Percentiles rank a stretch among this genome's conserved stretches.
Conservation (phyloP, 345 rosid genomes). For the Rhizophora apiculata region DNA sequence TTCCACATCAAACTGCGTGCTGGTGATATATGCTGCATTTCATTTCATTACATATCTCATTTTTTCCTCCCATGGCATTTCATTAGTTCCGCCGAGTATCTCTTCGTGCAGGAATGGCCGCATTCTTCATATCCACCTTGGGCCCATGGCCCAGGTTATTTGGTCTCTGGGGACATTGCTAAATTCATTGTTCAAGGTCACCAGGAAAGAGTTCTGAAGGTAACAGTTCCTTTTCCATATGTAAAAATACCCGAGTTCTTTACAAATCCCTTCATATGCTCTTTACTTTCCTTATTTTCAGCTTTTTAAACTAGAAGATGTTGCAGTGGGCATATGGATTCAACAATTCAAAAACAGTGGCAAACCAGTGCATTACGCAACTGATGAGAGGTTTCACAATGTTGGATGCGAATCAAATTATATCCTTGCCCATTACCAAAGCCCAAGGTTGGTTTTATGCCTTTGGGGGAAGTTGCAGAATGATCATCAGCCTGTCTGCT, state of each 20-base stretch:
- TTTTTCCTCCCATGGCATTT: neutral
- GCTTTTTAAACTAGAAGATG: conserved; percentile 91
- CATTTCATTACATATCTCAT: conserved; percentile 5
- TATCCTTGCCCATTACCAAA: conserved; percentile 86
- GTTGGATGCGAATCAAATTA: conserved; percentile 68
- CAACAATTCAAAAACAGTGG: conserved; percentile 55
- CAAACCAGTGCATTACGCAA: conserved; percentile 52
- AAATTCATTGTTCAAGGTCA: conserved; percentile 70
- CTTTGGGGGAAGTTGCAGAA: conserved; percentile 88
- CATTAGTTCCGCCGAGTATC: neutral
- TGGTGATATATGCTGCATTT: conserved; percentile 10
- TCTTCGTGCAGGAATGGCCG: conserved; percentile 67
- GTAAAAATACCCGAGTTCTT: neutral
- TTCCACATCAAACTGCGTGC: neutral
- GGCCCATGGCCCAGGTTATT: conserved; percentile 98
- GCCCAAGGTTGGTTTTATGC: conserved; percentile 69
- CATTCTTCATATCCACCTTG: conserved; percentile 75
- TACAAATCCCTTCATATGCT: neutral
- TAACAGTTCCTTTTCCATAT: conserved; percentile 25
- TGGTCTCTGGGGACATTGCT: conserved; percentile 70
- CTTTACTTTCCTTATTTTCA: conserved; percentile 24
- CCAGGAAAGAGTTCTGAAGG: conserved; percentile 60
- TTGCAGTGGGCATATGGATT: conserved; percentile 96
- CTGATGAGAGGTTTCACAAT: conserved; percentile 69
- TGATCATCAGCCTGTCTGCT: conserved; percentile 60